Conservation (phyloP, 352 stramenopile species). For the Pilasporangium apinafurcum region DNA sequence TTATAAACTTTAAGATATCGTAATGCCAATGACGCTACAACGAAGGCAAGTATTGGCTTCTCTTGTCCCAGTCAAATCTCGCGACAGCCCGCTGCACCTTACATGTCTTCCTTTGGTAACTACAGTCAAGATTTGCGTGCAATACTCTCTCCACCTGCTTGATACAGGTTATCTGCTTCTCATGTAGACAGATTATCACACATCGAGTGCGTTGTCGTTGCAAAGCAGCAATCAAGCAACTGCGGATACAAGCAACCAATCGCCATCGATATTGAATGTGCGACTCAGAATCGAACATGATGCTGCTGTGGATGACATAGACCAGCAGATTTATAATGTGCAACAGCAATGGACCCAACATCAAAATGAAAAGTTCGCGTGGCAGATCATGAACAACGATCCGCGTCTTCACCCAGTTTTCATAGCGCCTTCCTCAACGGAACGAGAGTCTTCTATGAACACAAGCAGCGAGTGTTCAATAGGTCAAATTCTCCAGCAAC, state of each 20-base stretch:
- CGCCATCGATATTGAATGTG: neutral
- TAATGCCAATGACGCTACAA: neutral
- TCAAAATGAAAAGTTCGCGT: constrained; percentile 1
- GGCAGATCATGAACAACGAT: neutral
- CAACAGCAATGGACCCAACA: constrained; percentile 3
- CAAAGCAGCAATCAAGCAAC: neutral
- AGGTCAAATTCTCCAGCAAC: too few relatives aligned
- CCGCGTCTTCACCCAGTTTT: neutral
- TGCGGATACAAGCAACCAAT: too few relatives aligned
- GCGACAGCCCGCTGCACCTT: neutral
- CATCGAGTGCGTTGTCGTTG: constrained; percentile 1
- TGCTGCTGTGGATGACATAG: neutral
- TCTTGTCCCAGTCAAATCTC: constrained; percentile 2
- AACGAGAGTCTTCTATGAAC: too few relatives aligned
- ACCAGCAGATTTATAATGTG: neutral
- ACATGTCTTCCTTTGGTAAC: neutral
- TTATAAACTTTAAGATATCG: too few relatives aligned
- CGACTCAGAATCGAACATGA: neutral
- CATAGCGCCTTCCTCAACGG: neutral
- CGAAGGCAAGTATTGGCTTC: constrained; percentile 3
- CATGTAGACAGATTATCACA: constrained; percentile 6
- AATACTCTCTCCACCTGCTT: neutral
- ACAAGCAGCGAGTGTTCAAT: too few relatives aligned
- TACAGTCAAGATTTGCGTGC: neutral
- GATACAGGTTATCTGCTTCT: neutral